Percentiles rank a stretch among this genome's conserved stretches.
Evolutionary conservation across 164 flowering plant species (phyloP).

Genomic region (Magnolia kwangsiensis): DNA sequence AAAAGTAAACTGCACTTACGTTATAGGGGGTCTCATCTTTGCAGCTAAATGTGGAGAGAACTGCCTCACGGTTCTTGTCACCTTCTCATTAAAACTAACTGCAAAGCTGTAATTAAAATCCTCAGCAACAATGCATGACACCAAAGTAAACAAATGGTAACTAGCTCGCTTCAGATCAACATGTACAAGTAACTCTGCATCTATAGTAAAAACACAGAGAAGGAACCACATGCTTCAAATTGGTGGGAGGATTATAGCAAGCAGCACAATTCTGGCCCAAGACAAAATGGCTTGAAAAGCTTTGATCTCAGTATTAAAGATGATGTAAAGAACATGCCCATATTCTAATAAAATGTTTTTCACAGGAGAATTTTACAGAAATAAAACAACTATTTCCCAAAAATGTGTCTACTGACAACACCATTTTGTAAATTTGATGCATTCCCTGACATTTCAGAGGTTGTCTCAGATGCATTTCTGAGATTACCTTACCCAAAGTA

Average conservation of each 20-base stretch:
- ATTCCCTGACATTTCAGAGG: background rate
- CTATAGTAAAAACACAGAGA: too few species aligned
- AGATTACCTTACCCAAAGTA: background rate
- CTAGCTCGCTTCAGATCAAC: background rate
- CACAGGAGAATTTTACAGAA: background rate
- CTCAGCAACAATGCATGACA: conserved; percentile 13
- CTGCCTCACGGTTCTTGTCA: conserved; percentile 84
- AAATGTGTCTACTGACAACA: background rate
- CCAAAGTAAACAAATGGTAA: conserved; percentile 1
- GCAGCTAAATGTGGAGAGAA: conserved; percentile 97
- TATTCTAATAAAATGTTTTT: too few species aligned
- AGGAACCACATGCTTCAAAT: too few species aligned
- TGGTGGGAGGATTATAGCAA: too few species aligned
- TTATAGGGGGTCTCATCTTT: conserved; percentile 91
- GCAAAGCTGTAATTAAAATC: conserved; percentile 71
- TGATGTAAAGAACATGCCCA: background rate
- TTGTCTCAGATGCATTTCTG: background rate
- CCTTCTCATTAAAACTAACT: conserved; percentile 92
- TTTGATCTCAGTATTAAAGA: background rate
- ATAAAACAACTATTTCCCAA: background rate
- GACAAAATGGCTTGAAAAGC: background rate
- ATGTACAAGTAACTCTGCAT: background rate
- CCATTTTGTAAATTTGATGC: background rate
- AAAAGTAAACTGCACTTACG: conserved; percentile 42
- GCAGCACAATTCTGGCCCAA: too few species aligned